Evolutionary conservation across 108 stramenopile species (phyloP).

Genomic region (Poteriospumella lacustris): DNA sequence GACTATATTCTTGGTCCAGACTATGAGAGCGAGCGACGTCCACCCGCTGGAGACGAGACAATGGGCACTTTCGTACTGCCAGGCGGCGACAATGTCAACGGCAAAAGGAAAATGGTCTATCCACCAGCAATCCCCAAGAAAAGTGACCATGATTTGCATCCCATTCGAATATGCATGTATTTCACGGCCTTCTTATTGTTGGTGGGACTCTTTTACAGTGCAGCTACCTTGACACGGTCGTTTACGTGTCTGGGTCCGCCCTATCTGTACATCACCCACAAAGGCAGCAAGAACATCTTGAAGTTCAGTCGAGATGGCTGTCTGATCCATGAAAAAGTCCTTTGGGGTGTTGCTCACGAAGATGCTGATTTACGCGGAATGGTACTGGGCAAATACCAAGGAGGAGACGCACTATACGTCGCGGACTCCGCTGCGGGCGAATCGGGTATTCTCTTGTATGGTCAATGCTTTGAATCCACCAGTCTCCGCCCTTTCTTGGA

Average conservation of each 20-base stretch:
- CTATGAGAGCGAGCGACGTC: no score
- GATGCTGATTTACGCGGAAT: not conserved
- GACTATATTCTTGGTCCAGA: no score
- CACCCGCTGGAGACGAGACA: no score
- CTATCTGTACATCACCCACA: conserved; percentile 13
- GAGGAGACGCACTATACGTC: not conserved
- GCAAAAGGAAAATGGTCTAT: no score
- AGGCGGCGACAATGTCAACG: no score
- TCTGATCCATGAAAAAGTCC: conserved; percentile 5
- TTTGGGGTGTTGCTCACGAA: not conserved
- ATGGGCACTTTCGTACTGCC: no score
- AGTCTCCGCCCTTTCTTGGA: not conserved
- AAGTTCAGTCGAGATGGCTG: not conserved
- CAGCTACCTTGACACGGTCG: no score
- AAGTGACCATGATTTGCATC: no score
- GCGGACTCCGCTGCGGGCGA: not conserved
- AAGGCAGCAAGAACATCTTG: not conserved
- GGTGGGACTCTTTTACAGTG: no score
- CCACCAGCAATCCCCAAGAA: no score
- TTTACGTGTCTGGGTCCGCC: not conserved
- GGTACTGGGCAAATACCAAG: not conserved
- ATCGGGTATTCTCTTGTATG: not conserved
- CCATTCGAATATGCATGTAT: no score
- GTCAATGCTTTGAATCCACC: not conserved
- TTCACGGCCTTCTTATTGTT: no score